Evolutionary conservation across 2,329 filamentous ascomycete species (phyloP), one percentile per base, ranked within the genome.

Genomic region (Ophiosphaerella herpotricha): DNA sequence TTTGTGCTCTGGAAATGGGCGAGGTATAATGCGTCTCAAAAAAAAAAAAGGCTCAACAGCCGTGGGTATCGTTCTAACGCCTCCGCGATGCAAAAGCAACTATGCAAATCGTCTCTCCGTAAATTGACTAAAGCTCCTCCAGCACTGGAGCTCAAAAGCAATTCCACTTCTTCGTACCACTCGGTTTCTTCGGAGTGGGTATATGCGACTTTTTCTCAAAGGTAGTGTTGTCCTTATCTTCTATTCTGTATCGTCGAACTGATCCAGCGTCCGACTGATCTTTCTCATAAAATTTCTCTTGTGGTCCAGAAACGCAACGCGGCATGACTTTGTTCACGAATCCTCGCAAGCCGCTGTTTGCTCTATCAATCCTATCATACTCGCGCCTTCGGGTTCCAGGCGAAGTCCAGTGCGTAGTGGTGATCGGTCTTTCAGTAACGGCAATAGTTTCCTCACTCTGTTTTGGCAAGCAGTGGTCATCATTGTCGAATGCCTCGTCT

Each of bases 401-500:
- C 4, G 71, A 74, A 11, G 62, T 73, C 72, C 72, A 75, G 40
- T 74, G 67, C 57, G 66, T 74, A 4, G 65, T 70, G 1, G 68
- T 72, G 32, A 63, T 56, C 33, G 62, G 48, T 13, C 51, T 46
- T 12, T 57, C 49, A 5, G 48, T 29, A 13, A 37, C 18, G 4
- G 48, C 21, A 8, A 58, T 37, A 7, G 54, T 47, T 21, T 57
- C 56, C 36, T 63, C 63, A 26, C 45, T 63, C 39, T 64, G 52
- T 14, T 62, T 58, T 21, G 54, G 42, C 32, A 54, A 37, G 29
- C 43, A 47, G 24, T 46, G 29, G 21, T 61, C 47, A 14, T 55
- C 40, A 23, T 48, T 50, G 18, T 51, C 52, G 11, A 46, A 39
- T 42, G 58, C 52, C 12, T 56, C 53, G 40, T 63, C 60, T 6